Evolutionary conservation across 139 green algal genomes (phyloP).

Genomic region (Closterium sp.): DNA sequence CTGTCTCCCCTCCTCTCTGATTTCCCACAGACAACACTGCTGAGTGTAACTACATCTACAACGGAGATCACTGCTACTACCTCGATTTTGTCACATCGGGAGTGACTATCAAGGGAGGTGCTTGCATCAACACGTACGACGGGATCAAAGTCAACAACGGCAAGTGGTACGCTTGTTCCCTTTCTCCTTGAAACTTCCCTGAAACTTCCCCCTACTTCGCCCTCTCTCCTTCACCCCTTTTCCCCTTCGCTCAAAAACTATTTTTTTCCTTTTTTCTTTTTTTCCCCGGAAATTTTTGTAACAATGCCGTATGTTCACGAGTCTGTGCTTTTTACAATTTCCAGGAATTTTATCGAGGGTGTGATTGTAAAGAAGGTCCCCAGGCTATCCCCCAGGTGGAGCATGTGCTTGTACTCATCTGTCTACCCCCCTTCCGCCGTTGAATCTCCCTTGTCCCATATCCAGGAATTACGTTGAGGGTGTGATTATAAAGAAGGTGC

Average conservation of each 20-base stretch:
- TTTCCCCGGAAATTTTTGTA: no score
- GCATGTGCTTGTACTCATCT: constrained; percentile 1
- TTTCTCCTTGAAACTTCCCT: no score
- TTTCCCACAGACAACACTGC: neutral
- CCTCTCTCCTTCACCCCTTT: no score
- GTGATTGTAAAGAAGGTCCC: neutral
- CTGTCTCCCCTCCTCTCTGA: neutral
- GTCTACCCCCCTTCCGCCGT: no score
- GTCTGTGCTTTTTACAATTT: neutral
- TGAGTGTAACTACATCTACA: neutral
- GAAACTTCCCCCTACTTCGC: no score
- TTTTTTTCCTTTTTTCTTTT: no score
- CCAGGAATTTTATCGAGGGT: neutral
- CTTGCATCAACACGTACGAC: constrained; percentile 18
- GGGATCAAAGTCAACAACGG: constrained; percentile 27
- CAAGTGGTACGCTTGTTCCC: neutral
- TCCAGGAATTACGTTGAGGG: neutral
- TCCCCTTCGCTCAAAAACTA: no score
- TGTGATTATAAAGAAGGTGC: neutral
- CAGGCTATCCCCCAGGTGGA: neutral
- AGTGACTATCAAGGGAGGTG: constrained; percentile 6
- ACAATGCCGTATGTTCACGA: neutral
- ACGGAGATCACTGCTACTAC: constrained; percentile 12
- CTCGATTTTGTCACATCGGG: constrained; percentile 11
- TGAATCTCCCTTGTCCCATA: no score